phyloP scores from a whole-genome alignment of 1,284 basidiomycete species.

The Cystobasidium pallidum region DNA sequence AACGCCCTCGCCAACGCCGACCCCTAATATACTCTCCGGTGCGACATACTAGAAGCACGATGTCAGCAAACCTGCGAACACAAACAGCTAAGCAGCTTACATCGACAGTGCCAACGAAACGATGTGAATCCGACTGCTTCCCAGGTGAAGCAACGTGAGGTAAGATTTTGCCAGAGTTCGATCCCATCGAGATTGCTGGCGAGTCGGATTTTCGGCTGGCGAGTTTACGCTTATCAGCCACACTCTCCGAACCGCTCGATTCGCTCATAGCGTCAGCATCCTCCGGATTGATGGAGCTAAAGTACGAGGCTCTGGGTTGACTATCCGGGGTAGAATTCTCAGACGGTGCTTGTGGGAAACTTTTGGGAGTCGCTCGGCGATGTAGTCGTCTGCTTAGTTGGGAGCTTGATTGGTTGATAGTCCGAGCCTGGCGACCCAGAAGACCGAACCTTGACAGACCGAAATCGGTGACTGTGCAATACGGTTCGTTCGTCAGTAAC shows the following conservation, averaged over 20 bases:
- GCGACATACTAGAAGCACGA: slow-evolving; percentile 57
- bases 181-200: slow-evolving; percentile 24
- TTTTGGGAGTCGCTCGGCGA: slow-evolving; percentile 10
- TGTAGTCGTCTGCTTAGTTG: slow-evolving; percentile 12
- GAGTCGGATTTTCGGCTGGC: slow-evolving; percentile 12
- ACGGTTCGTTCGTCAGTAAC: background rate
- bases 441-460: slow-evolving; percentile 96
- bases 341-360: slow-evolving; percentile 13
- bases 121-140: slow-evolving; percentile 18
- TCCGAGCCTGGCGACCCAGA: slow-evolving; percentile 87
- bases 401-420: slow-evolving; percentile 41
- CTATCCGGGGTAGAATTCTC: slow-evolving; percentile 27
- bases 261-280: slow-evolving; percentile 74
- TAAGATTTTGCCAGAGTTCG: slow-evolving; percentile 2
- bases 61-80: slow-evolving; percentile 28
- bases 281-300: slow-evolving; percentile 48
- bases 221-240: slow-evolving; percentile 50
- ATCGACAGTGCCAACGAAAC: slow-evolving; percentile 40
- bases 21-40: slow-evolving; percentile 70
- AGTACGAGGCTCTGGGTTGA: slow-evolving; percentile 49
- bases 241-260: slow-evolving; percentile 80
- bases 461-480: slow-evolving; percentile 77
- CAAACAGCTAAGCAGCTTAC: background rate
- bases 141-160: slow-evolving; percentile 17
- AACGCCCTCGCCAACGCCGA: slow-evolving; percentile 93